Conservation (phyloP, 2,329 filamentous ascomycete species). For the Fusarium agapanthi region DNA sequence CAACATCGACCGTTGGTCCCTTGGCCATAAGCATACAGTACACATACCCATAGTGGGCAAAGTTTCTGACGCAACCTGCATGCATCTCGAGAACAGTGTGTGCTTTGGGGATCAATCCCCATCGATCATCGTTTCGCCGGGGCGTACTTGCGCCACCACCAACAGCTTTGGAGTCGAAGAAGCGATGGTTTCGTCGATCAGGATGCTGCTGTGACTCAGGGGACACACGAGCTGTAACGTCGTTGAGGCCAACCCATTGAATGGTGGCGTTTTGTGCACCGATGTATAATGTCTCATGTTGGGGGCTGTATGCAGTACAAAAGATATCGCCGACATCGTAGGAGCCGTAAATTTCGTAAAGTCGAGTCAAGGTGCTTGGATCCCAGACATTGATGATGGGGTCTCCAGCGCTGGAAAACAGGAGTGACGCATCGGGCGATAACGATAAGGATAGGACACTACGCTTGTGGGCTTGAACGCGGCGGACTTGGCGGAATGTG, state of each 20-base stretch:
- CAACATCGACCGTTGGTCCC: constrained; percentile 72
- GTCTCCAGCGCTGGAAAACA: constrained; percentile 94
- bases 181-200: constrained; percentile 80
- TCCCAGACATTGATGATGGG: constrained; percentile 96
- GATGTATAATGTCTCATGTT: constrained; percentile 84
- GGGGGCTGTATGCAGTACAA: constrained; percentile 86
- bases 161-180: constrained; percentile 91
- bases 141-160: constrained; percentile 80
- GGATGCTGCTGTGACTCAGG: constrained; percentile 75
- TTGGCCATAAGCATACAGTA: constrained; percentile 93
- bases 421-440: constrained; percentile 75
- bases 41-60: constrained; percentile 94
- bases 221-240: constrained; percentile 66
- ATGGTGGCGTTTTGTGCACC: constrained; percentile 95
- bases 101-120: constrained; percentile 62
- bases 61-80: constrained; percentile 81
- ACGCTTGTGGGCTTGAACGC: constrained; percentile 88
- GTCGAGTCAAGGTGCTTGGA: constrained; percentile 75
- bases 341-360: constrained; percentile 91
- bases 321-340: constrained; percentile 97
- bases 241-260: constrained; percentile 85
- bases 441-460: constrained; percentile 88
- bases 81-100: constrained; percentile 79
- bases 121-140: constrained; percentile 69
- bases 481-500: constrained; percentile 81